These are phyloP conservation scores for Taxawa tesnikishii DNA, from an alignment of 2,329 filamentous ascomycete species.

Conservation along the genomic window DNA sequence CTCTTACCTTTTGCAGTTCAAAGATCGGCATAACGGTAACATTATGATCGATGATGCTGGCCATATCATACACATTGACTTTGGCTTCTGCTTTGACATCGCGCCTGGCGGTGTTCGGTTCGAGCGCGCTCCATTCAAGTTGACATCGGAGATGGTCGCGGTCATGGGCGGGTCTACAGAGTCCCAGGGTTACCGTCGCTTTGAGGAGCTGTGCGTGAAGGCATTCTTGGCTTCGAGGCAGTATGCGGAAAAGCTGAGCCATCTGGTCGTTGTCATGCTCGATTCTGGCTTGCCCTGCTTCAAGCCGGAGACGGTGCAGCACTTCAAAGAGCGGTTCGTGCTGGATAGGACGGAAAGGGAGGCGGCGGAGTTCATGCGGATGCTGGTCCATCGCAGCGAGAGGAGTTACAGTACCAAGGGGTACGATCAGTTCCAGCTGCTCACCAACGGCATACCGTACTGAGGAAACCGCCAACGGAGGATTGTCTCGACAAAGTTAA, in stretches of 20 bases:
- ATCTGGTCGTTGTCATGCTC: conserved; percentile 90
- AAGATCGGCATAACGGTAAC: conserved; percentile 97
- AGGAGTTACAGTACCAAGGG: conserved; percentile 83
- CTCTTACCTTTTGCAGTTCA: conserved; percentile 94
- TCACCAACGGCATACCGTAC: conserved; percentile 96
- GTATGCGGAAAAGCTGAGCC: conserved; percentile 76
- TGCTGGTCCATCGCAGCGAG: conserved; percentile 80
- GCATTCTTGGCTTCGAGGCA: conserved; percentile 80
- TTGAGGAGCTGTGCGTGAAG: conserved; percentile 93
- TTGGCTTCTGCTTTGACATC: conserved; percentile 99
- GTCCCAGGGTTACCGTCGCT: conserved; percentile 85
- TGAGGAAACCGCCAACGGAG: conserved; percentile 25
- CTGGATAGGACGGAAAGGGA: conserved; percentile 84
- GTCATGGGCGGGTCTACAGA: conserved; percentile 83
- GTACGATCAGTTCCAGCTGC: conserved; percentile 94
- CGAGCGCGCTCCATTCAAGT: conserved; percentile 94
- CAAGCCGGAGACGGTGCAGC: conserved; percentile 86
- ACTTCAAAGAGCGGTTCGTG: conserved; percentile 88
- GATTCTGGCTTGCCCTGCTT: conserved; percentile 95
- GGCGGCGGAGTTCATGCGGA: conserved; percentile 87
- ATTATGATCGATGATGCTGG: conserved; percentile 98
- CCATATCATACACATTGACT: conserved; percentile 97
- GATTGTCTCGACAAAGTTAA: too few species aligned
- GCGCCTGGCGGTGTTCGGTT: conserved; percentile 95
- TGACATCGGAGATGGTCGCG: conserved; percentile 95